A percentile compares a stretch with the other conserved stretches of the same genome.
phyloP scores from a whole-genome alignment of 2,329 filamentous ascomycete genomes.

The Fusarium praegraminearum region DNA sequence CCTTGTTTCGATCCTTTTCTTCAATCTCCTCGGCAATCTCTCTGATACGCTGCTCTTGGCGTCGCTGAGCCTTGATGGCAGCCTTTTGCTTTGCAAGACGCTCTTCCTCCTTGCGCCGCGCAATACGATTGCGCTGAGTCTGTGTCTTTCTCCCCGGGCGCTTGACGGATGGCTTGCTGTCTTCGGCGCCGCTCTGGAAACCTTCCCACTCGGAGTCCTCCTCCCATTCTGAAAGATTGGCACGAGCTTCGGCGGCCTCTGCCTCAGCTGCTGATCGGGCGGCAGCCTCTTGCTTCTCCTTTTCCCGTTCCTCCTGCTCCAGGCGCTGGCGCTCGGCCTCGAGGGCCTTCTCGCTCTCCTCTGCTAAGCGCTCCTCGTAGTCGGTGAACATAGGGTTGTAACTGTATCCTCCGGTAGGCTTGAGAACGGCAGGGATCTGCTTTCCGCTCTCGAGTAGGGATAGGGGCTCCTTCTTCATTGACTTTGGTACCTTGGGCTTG shows the following conservation, averaged over 20 bases:
- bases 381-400: slow-evolving; percentile 93
- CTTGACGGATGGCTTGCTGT: slow-evolving; percentile 71
- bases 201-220: slow-evolving; percentile 94
- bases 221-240: slow-evolving; percentile 77
- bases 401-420: slow-evolving; percentile 84
- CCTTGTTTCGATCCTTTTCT: slow-evolving; percentile 66
- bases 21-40: slow-evolving; percentile 73
- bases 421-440: slow-evolving; percentile 79
- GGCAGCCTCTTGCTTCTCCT: slow-evolving; percentile 74
- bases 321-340: slow-evolving; percentile 82
- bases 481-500: slow-evolving; percentile 77
- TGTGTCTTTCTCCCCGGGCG: slow-evolving; percentile 86
- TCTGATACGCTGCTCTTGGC: slow-evolving; percentile 78
- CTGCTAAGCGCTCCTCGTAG: slow-evolving; percentile 80
- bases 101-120: slow-evolving; percentile 90
- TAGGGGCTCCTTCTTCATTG: slow-evolving; percentile 80
- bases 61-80: slow-evolving; percentile 77
- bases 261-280: slow-evolving; percentile 78
- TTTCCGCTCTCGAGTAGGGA: slow-evolving; percentile 88
- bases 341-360: slow-evolving; percentile 82
- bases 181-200: slow-evolving; percentile 83
- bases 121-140: slow-evolving; percentile 86
- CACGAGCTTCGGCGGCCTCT: slow-evolving; percentile 77
- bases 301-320: slow-evolving; percentile 73
- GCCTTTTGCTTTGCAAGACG: slow-evolving; percentile 79